Evolutionary conservation across 1,139 yeast genomes (phyloP), one percentile per base, ranked within the genome.

Genomic region (Geotrichum restrictum): DNA sequence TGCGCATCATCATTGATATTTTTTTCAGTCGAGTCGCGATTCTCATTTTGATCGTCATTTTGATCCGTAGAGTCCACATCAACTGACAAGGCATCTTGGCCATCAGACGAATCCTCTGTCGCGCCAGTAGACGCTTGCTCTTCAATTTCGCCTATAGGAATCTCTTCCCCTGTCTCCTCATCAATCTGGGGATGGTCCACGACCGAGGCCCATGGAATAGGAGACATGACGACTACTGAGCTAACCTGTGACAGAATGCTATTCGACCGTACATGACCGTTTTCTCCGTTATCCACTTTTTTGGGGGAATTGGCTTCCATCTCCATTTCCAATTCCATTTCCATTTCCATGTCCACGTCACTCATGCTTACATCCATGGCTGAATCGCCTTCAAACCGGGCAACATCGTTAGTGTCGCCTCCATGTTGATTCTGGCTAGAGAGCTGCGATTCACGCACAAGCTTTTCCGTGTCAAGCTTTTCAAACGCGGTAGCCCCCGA

Each of bases 401-500:
- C 14, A n/a, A 34, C 18, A 2, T 16, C 37, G 3, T 5, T n/a
- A n/a, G n/a, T n/a, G n/a, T 21, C n/a, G 19, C 37, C 37, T 3
- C 45, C 37, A 11, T 21, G 27, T 10, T 46, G 29, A n/a, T 46
- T 24, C 3, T 24, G 41, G 10, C 13, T 39, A 5, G 24, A 16
- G 3, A 38, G 24, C 19, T 32, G 44, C 18, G 39, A 19, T 33
- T 54, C 50, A 11, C 47, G 38, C 14, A 52, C 40, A 7, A 54
- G 45, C 16, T 43, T 42, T 3, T 21, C 48, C 3, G 46, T 37
- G 24, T 54, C 56, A 14, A 54, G 49, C 13, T 49, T 54, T 14
- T 57, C 56, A 45, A 52, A 78, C 56, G 69, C 73, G 1, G 52
- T 48, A 0, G 55, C 46, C 1, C 64, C 54, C 1, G 76, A 70